Evolutionary conservation across 495 filamentous ascomycete genomes (phyloP).

Genomic region (Cercophora samala): DNA sequence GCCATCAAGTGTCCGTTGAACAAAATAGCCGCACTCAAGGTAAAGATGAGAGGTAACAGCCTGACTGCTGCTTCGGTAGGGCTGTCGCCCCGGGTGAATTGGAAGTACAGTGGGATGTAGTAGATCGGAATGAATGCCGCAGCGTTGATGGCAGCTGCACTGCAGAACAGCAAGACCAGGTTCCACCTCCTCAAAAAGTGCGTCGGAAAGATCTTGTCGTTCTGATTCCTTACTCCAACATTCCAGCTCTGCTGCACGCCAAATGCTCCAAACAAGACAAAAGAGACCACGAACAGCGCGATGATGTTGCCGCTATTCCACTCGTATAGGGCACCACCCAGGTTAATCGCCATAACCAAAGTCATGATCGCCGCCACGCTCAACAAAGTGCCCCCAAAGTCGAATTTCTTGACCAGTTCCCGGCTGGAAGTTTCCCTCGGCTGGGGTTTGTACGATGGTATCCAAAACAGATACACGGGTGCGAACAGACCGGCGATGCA

Average conservation of each 20-base stretch:
- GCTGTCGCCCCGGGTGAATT: conserved; percentile 51
- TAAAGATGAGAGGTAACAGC: conserved; percentile 55
- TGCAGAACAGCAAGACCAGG: conserved; percentile 44
- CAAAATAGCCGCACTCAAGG: conserved; percentile 46
- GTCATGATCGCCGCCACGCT: conserved; percentile 38
- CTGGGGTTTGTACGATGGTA: conserved; percentile 47
- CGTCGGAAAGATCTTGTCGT: conserved; percentile 51
- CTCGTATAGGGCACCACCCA: conserved; percentile 52
- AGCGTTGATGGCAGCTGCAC: conserved; percentile 35
- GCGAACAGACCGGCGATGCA: conserved; percentile 50
- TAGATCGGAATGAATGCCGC: conserved; percentile 42
- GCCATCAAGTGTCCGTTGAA: conserved; percentile 51
- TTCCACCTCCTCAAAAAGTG: conserved; percentile 46
- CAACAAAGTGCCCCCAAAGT: conserved; percentile 44
- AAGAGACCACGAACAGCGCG: conserved; percentile 48
- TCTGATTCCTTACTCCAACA: conserved; percentile 42
- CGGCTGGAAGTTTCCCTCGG: conserved; percentile 32
- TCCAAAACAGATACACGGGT: conserved; percentile 55
- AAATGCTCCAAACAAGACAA: conserved; percentile 48
- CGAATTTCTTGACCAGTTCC: conserved; percentile 38
- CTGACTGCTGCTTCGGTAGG: conserved; percentile 52
- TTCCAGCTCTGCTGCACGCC: conserved; percentile 49
- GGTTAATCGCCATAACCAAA: conserved; percentile 51
- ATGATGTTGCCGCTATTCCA: conserved; percentile 55
- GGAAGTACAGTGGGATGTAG: conserved; percentile 57